These are phyloP conservation scores for Aspergillus conjunctus DNA, from an alignment of 495 filamentous ascomycete genomes.

Conservation along the genomic window DNA sequence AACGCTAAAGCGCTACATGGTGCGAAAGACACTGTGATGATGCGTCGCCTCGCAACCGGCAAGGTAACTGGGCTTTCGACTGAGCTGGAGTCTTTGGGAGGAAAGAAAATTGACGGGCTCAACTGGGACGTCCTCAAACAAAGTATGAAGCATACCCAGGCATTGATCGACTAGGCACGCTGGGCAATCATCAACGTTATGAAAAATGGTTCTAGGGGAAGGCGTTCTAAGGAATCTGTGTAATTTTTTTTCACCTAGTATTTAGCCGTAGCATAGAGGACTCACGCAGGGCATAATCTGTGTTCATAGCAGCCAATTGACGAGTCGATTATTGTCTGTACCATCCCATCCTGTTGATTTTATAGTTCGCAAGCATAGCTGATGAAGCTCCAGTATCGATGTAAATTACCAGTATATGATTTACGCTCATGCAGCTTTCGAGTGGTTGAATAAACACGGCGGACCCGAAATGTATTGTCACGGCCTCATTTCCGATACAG, in stretches of 20 bases:
- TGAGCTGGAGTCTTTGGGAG: slow-evolving; percentile 45
- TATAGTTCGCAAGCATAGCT: background rate
- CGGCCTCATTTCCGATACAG: slow-evolving; percentile 10
- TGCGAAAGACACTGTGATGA: slow-evolving; percentile 68
- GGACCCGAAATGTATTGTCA: slow-evolving; percentile 24
- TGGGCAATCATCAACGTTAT: slow-evolving; percentile 18
- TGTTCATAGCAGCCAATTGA: too few species aligned
- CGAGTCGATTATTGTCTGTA: background rate
- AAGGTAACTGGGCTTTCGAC: slow-evolving; percentile 39
- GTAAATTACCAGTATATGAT: slow-evolving; percentile 18
- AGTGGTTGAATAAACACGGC: too few species aligned
- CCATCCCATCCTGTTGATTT: background rate
- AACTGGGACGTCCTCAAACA: slow-evolving; percentile 54
- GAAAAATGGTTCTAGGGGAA: slow-evolving; percentile 21
- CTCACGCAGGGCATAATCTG: background rate
- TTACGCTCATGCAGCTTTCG: background rate
- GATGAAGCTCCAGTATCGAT: too few species aligned
- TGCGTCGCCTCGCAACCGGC: slow-evolving; percentile 65
- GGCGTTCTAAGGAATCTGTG: slow-evolving; percentile 20
- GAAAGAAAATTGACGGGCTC: slow-evolving; percentile 53
- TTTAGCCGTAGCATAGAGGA: background rate
- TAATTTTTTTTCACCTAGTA: slow-evolving; percentile 3
- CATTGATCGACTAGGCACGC: slow-evolving; percentile 19
- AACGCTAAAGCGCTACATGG: slow-evolving; percentile 62
- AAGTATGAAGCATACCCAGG: slow-evolving; percentile 39